phyloP scores from a whole-genome alignment of 108 stramenopile species.

The Conticribra weissflogii region DNA sequence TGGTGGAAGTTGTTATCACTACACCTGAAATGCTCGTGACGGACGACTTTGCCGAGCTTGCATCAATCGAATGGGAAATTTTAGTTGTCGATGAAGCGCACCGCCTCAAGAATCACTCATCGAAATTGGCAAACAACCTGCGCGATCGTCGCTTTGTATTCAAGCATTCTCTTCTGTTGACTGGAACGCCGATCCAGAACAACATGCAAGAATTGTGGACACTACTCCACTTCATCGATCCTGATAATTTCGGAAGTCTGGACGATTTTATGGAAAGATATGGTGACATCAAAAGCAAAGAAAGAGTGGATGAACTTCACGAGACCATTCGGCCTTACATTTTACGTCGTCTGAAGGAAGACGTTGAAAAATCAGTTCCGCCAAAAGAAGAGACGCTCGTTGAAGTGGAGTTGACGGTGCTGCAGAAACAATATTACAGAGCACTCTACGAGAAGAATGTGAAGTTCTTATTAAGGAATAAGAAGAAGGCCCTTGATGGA shows the following conservation, averaged over 20 bases:
- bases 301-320: constrained; percentile 82
- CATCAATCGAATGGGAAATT: constrained; percentile 81
- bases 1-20: constrained; percentile 90
- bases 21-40: constrained; percentile 91
- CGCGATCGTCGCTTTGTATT: constrained; percentile 77
- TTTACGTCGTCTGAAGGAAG: constrained; percentile 92
- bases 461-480: constrained; percentile 77
- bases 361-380: constrained; percentile 92
- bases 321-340: constrained; percentile 91
- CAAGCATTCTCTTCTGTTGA: constrained; percentile 85
- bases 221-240: constrained; percentile 88
- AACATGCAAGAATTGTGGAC: constrained; percentile 90
- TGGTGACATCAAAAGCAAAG: constrained; percentile 88
- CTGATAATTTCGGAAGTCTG: constrained; percentile 56
- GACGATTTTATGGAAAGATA: constrained; percentile 85
- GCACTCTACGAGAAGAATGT: constrained; percentile 95
- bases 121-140: constrained; percentile 88
- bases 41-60: constrained; percentile 80
- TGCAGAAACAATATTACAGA: constrained; percentile 97
- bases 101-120: constrained; percentile 93
- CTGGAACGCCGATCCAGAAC: constrained; percentile 95
- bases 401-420: constrained; percentile 95
- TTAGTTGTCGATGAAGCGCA: constrained; percentile 98
- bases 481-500: constrained; percentile 85
- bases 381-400: constrained; percentile 95